These are phyloP conservation scores for Vanderwaltozyma tropicalis DNA, from an alignment of 805 yeast species.

Conservation along the genomic window DNA sequence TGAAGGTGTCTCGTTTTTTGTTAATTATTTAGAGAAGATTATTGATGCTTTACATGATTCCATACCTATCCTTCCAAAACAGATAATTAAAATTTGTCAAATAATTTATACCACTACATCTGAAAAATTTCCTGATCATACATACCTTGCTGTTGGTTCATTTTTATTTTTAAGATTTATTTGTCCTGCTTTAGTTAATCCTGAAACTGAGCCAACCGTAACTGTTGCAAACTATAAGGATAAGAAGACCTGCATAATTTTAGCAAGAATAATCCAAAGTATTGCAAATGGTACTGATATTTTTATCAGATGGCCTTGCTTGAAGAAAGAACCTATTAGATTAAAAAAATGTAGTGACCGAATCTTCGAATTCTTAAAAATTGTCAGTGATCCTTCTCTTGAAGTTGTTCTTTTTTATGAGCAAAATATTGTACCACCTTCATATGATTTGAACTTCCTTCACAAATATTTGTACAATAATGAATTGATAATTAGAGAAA, in stretches of 20 bases:
- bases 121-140: slow-evolving; percentile 50
- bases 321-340: slow-evolving; percentile 33
- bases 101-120: slow-evolving; percentile 47
- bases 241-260: slow-evolving; percentile 57
- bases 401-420: slow-evolving; percentile 8
- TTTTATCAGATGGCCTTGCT: slow-evolving; percentile 50
- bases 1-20: slow-evolving; percentile 35
- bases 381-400: slow-evolving; percentile 16
- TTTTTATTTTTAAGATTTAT: slow-evolving; percentile 68
- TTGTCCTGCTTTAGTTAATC: slow-evolving; percentile 89
- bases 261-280: slow-evolving; percentile 73
- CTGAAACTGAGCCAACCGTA: slow-evolving; percentile 41
- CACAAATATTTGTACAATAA: slow-evolving; percentile 43
- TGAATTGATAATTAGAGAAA: slow-evolving; percentile 32
- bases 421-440: not conserved
- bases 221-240: slow-evolving; percentile 30
- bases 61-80: slow-evolving; percentile 48
- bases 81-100: slow-evolving; percentile 58
- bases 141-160: slow-evolving; percentile 67
- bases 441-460: slow-evolving; percentile 30
- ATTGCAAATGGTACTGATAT: slow-evolving; percentile 71
- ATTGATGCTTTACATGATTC: slow-evolving; percentile 50
- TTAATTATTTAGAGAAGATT: slow-evolving; percentile 42
- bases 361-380: slow-evolving; percentile 32
- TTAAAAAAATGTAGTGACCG: slow-evolving; percentile 29